phyloP scores from a whole-genome alignment of 2,329 filamentous ascomycete species.

The Akanthomyces muscarius region DNA sequence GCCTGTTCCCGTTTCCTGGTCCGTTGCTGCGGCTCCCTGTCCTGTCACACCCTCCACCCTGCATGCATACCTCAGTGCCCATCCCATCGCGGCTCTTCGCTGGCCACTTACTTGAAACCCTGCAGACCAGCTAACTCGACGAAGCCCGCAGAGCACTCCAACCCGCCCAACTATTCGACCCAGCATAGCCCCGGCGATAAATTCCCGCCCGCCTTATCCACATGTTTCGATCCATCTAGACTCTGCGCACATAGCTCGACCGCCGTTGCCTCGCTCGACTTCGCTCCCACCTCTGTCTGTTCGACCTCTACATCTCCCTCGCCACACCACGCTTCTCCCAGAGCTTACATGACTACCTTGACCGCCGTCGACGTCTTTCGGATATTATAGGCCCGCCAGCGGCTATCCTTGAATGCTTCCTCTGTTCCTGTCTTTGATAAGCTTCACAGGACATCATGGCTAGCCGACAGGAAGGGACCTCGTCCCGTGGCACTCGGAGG shows the following conservation, averaged over 20 bases:
- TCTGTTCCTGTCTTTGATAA: constrained; percentile 33
- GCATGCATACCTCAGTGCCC: constrained; percentile 13
- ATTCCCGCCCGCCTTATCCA: constrained; percentile 1
- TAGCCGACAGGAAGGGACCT: constrained; percentile 33
- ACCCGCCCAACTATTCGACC: constrained; percentile 6
- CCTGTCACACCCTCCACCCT: constrained; percentile 10
- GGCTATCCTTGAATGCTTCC: constrained; percentile 24
- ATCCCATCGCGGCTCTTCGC: background rate
- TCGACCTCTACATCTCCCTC: constrained; percentile 9
- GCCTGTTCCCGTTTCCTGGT: constrained; percentile 9
- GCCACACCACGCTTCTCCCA: constrained; percentile 2
- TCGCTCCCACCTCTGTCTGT: constrained; percentile 9
- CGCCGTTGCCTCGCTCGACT: background rate
- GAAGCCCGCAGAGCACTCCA: background rate
- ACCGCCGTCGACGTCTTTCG: constrained; percentile 32
- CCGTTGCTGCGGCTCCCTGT: constrained; percentile 10
- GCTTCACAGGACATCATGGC: constrained; percentile 36
- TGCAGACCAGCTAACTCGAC: constrained; percentile 14
- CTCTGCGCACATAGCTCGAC: background rate
- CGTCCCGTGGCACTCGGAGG: constrained; percentile 34
- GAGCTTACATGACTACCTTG: constrained; percentile 40
- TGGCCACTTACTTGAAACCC: constrained; percentile 1
- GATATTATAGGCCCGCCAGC: constrained; percentile 36
- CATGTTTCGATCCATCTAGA: constrained; percentile 14
- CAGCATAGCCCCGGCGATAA: background rate